Evolutionary conservation across 257 asterid species (phyloP).

Genomic region (Plectranthus barbatus): DNA sequence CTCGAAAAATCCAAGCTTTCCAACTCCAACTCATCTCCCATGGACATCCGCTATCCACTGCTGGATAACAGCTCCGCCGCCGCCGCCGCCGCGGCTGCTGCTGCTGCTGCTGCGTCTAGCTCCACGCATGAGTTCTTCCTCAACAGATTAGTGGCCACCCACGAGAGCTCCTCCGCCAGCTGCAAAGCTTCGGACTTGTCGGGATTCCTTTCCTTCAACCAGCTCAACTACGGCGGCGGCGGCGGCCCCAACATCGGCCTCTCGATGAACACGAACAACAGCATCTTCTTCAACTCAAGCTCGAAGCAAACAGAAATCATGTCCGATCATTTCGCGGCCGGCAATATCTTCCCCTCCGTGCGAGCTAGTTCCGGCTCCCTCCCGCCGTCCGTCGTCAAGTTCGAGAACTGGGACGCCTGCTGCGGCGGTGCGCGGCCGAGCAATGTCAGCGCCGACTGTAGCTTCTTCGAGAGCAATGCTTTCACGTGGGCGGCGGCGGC

Average conservation of each 20-base stretch:
- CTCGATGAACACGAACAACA: slow-evolving; percentile 26
- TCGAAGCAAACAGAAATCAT: slow-evolving; percentile 23
- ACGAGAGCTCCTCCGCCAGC: slow-evolving; percentile 27
- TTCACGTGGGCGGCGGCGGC: slow-evolving; percentile 38
- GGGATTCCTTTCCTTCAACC: slow-evolving; percentile 42
- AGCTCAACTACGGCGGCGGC: slow-evolving; percentile 25
- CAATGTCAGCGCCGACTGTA: slow-evolving; percentile 18
- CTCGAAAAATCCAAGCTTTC: slow-evolving; percentile 19
- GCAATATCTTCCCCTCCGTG: not conserved
- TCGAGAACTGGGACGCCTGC: slow-evolving; percentile 36
- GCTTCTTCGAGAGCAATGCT: slow-evolving; percentile 26
- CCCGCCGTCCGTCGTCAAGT: slow-evolving; percentile 12
- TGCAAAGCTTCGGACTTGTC: slow-evolving; percentile 29
- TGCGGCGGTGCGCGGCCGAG: not conserved
- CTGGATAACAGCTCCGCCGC: not conserved
- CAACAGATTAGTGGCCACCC: slow-evolving; percentile 40
- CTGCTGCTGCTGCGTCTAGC: too few relatives aligned
- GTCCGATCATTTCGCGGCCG: slow-evolving; percentile 24
- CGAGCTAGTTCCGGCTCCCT: not conserved
- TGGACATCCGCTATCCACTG: slow-evolving; percentile 20
- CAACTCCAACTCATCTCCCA: not conserved
- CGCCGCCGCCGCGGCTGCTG: not conserved
- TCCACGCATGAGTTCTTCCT: slow-evolving; percentile 59
- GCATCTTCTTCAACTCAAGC: slow-evolving; percentile 30
- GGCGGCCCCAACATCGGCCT: slow-evolving; percentile 34